phyloP scores from a whole-genome alignment of 331 rosid species.

The Dryas integrifolia region DNA sequence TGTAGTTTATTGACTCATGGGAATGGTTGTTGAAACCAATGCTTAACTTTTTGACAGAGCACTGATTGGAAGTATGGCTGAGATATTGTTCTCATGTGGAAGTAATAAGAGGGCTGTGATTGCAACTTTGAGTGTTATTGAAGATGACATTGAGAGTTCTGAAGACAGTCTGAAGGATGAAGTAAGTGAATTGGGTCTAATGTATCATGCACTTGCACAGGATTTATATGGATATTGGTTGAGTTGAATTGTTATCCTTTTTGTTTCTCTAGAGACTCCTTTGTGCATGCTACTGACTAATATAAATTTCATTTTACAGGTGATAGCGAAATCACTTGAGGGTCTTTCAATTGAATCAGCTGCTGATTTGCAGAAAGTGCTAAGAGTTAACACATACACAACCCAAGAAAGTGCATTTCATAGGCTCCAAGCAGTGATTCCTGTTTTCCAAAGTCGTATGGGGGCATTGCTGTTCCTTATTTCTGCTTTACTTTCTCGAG shows the following conservation, averaged over 20 bases:
- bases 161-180: slow-evolving; percentile 54
- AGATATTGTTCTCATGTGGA: slow-evolving; percentile 86
- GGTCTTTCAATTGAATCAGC: slow-evolving; percentile 77
- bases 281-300: slow-evolving; percentile 21
- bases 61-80: slow-evolving; percentile 74
- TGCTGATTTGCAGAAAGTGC: slow-evolving; percentile 63
- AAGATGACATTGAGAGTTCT: slow-evolving; percentile 34
- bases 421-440: slow-evolving; percentile 70
- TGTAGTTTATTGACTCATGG: not conserved
- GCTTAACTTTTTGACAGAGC: slow-evolving; percentile 33
- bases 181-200: slow-evolving; percentile 41
- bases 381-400: slow-evolving; percentile 67
- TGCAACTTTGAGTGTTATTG: slow-evolving; percentile 64
- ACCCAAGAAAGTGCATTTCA: slow-evolving; percentile 58
- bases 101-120: slow-evolving; percentile 59
- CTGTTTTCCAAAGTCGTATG: slow-evolving; percentile 86
- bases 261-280: slow-evolving; percentile 7
- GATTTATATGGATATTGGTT: slow-evolving; percentile 17
- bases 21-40: slow-evolving; percentile 16
- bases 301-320: slow-evolving; percentile 39
- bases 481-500: slow-evolving; percentile 91
- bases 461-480: slow-evolving; percentile 94
- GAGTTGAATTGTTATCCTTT: slow-evolving; percentile 13
- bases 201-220: slow-evolving; percentile 15
- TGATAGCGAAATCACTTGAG: slow-evolving; percentile 60